Conservation (phyloP, 441 rosid genomes). For the Dalechampia spathulata region DNA sequence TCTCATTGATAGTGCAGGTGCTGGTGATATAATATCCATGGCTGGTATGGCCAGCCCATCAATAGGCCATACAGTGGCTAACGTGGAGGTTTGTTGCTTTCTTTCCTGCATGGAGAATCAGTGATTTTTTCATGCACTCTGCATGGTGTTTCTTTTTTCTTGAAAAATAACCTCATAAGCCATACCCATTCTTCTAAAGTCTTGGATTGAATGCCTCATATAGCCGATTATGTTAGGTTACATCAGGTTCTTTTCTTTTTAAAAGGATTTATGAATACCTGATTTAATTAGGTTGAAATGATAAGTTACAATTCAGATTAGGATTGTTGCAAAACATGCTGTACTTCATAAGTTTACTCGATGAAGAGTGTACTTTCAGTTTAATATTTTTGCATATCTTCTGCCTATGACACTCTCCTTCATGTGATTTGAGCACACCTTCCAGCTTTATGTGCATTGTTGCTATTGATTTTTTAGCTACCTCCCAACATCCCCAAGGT, state of each 20-base stretch:
- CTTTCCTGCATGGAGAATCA: not conserved
- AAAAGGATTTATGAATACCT: too few relatives aligned
- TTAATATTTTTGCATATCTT: not conserved
- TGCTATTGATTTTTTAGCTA: too few relatives aligned
- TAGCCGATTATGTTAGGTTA: not conserved
- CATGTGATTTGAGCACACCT: too few relatives aligned
- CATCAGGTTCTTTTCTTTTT: not conserved
- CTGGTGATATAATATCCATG: slow-evolving; percentile 91
- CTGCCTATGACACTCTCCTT: not conserved
- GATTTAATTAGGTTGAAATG: not conserved
- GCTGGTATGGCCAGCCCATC: slow-evolving; percentile 84
- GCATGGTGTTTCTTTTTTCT: not conserved
- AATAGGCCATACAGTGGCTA: slow-evolving; percentile 87
- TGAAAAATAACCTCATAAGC: not conserved
- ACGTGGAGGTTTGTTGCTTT: slow-evolving; percentile 48
- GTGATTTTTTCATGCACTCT: not conserved
- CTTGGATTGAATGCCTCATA: slow-evolving; percentile 2
- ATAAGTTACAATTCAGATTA: not conserved
- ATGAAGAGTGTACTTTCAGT: not conserved
- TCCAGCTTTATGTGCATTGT: too few relatives aligned
- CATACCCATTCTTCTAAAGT: not conserved
- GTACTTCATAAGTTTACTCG: too few relatives aligned
- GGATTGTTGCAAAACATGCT: not conserved
- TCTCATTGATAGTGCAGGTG: slow-evolving; percentile 81
- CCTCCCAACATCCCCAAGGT: too few relatives aligned